phyloP scores from a whole-genome alignment of 1,139 yeast genomes.

The Chernovozyma sophiae-reginae region DNA sequence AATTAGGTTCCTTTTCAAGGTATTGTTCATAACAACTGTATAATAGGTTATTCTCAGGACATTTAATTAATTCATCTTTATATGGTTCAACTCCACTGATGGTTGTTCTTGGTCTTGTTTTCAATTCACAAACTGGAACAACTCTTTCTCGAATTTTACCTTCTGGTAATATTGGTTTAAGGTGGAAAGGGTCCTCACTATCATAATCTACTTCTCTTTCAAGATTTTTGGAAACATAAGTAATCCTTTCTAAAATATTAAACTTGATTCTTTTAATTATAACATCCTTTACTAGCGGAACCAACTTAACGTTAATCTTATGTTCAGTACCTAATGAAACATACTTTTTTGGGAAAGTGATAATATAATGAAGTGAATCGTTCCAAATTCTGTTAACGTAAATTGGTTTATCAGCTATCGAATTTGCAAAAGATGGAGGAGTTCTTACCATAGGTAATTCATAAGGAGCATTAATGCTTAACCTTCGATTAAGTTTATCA shows the following conservation, averaged over 20 bases:
- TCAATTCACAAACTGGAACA: slow-evolving; percentile 58
- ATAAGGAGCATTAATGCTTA: slow-evolving; percentile 26
- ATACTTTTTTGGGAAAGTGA: slow-evolving; percentile 72
- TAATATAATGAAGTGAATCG: slow-evolving; percentile 70
- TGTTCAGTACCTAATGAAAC: slow-evolving; percentile 68
- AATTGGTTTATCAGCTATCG: slow-evolving; percentile 75
- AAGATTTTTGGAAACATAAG: slow-evolving; percentile 57
- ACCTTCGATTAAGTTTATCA: slow-evolving; percentile 34
- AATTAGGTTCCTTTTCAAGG: slow-evolving; percentile 7
- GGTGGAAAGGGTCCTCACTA: slow-evolving; percentile 37
- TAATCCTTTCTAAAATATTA: slow-evolving; percentile 67
- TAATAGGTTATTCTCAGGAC: slow-evolving; percentile 57
- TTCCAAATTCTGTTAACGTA: slow-evolving; percentile 83
- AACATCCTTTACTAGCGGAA: slow-evolving; percentile 68
- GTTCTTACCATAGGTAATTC: slow-evolving; percentile 60
- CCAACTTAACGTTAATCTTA: slow-evolving; percentile 58
- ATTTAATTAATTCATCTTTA: slow-evolving; percentile 58
- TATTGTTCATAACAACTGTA: slow-evolving; percentile 49
- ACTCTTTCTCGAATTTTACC: slow-evolving; percentile 47
- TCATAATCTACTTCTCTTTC: slow-evolving; percentile 57
- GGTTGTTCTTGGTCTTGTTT: slow-evolving; percentile 43
- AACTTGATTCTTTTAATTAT: slow-evolving; percentile 68
- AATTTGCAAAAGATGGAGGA: slow-evolving; percentile 75
- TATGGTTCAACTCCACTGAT: slow-evolving; percentile 40
- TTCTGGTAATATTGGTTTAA: slow-evolving; percentile 18